Conservation (phyloP, 1,139 yeast species). For the Debaryomycetaceae sp. region DNA sequence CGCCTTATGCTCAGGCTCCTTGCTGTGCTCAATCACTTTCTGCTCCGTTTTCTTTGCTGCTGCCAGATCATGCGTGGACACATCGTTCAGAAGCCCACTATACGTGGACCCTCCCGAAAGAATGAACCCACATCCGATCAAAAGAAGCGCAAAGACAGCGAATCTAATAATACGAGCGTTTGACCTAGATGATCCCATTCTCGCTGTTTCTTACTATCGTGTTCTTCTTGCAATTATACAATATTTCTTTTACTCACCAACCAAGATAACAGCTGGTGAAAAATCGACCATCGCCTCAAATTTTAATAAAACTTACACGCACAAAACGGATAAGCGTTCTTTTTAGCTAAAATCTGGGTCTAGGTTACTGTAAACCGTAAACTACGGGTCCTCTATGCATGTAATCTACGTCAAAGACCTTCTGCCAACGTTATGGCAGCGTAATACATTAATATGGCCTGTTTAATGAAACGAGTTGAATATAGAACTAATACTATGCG, state of each 20-base stretch:
- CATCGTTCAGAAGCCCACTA: slow-evolving; percentile 14
- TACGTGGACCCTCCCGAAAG: slow-evolving; percentile 57
- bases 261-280: neutral
- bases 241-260: neutral
- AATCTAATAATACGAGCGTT: slow-evolving; percentile 62
- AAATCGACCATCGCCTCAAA: neutral
- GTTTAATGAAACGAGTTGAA: no score
- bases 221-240: no score
- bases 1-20: slow-evolving; percentile 9
- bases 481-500: no score
- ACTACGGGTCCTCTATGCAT: no score
- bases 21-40: slow-evolving; percentile 2
- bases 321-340: neutral
- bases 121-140: slow-evolving; percentile 57
- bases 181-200: slow-evolving; percentile 45
- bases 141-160: slow-evolving; percentile 55
- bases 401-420: no score
- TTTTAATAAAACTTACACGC: neutral
- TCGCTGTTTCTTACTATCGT: neutral
- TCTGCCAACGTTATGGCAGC: no score
- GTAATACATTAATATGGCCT: no score
- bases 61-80: neutral
- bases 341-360: no score
- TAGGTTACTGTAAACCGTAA: no score
- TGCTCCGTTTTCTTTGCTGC: slow-evolving; percentile 1